Evolutionary conservation across 2,329 filamentous ascomycete genomes (phyloP).

Genomic region (Penicillium sp.): DNA sequence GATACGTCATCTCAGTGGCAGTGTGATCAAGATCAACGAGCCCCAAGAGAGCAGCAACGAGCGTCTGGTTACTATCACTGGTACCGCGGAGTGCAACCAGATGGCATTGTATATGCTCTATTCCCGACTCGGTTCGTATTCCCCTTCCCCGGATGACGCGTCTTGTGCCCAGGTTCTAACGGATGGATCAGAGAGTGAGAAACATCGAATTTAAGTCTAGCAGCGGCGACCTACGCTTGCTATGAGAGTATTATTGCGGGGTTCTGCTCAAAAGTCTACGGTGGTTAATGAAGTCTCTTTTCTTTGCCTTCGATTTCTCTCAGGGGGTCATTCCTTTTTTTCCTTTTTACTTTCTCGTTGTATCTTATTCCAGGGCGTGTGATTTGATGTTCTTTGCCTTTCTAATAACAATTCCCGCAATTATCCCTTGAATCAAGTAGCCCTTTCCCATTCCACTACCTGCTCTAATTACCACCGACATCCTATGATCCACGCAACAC

Average conservation of each 20-base stretch:
- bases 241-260: constrained; percentile 5
- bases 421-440: constrained; percentile 19
- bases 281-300: constrained; percentile 25
- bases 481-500: constrained; percentile 2
- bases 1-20: constrained; percentile 92
- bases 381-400: constrained; percentile 11
- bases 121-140: constrained; percentile 75
- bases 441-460: constrained; percentile 4
- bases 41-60: constrained; percentile 99
- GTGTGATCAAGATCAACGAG: constrained; percentile 99
- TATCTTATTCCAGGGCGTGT: constrained; percentile 36
- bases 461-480: constrained; percentile 3
- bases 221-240: constrained; percentile 1
- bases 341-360: constrained; percentile 26
- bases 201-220: constrained; percentile 61
- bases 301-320: constrained; percentile 13
- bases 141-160: neutral
- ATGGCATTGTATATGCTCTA: constrained; percentile 99
- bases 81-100: constrained; percentile 96
- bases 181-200: constrained; percentile 63
- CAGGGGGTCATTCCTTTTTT: constrained; percentile 14
- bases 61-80: constrained; percentile 93
- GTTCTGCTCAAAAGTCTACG: constrained; percentile 24
- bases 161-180: neutral
- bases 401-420: constrained; percentile 26